phyloP scores from a whole-genome alignment of 768 basidiomycete species.

The Amanita polypyramis region DNA sequence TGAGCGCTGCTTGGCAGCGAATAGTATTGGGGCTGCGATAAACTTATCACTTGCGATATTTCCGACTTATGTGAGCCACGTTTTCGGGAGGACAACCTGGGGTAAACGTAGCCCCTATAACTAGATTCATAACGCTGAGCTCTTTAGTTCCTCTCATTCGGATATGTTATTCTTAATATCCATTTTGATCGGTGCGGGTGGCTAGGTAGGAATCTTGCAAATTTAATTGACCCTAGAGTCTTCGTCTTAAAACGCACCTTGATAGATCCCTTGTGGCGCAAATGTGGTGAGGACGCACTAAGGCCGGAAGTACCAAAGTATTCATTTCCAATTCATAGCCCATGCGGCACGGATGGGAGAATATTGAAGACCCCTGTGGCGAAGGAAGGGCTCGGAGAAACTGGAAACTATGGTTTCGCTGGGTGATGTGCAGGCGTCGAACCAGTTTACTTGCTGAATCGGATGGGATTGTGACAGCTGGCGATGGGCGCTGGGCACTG shows the following conservation, averaged over 20 bases:
- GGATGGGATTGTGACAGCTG: too few relatives aligned
- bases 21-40: neutral
- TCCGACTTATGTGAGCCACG: neutral
- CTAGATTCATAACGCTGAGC: neutral
- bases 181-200: neutral
- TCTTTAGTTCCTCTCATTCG: neutral
- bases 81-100: neutral
- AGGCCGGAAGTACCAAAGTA: too few relatives aligned
- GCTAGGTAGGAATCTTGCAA: neutral
- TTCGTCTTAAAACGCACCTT: neutral
- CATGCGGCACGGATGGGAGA: too few relatives aligned
- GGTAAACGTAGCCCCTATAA: neutral
- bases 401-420: neutral
- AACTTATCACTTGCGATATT: neutral
- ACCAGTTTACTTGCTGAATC: too few relatives aligned
- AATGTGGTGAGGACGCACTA: neutral
- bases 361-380: neutral
- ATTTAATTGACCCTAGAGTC: neutral
- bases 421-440: neutral
- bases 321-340: too few relatives aligned
- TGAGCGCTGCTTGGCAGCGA: too few relatives aligned
- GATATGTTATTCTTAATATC: neutral
- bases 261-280: neutral
- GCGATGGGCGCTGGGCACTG: too few relatives aligned
- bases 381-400: neutral